Percentiles rank a stretch among this genome's conserved stretches.
These are phyloP conservation scores for Ophiocordyceps camponoti-rufipedis DNA, from an alignment of 2,329 filamentous ascomycete species.

Conservation along the genomic window DNA sequence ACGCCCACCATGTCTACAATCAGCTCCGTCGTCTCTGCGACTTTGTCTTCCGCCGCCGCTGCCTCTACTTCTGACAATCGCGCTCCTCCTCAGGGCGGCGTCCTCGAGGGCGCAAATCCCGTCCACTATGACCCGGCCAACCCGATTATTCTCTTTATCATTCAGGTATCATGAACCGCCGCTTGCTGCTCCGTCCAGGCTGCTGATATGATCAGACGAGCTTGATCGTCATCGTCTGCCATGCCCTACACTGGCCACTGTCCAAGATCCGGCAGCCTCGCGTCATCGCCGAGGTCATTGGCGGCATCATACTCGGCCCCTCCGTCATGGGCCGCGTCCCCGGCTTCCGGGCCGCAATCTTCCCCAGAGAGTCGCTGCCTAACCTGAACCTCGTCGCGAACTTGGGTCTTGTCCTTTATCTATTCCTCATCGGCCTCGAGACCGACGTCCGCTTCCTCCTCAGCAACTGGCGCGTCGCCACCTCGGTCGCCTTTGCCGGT, in stretches of 20 bases:
- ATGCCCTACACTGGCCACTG: slow-evolving; percentile 51
- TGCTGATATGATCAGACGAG: slow-evolving; percentile 9
- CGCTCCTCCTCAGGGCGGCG: slow-evolving; percentile 29
- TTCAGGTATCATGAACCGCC: slow-evolving; percentile 31
- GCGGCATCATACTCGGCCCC: slow-evolving; percentile 70
- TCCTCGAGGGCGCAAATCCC: slow-evolving; percentile 55
- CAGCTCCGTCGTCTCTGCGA: neutral
- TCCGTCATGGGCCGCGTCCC: slow-evolving; percentile 79
- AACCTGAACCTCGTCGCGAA: slow-evolving; percentile 65
- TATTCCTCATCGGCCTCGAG: slow-evolving; percentile 78
- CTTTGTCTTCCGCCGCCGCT: neutral
- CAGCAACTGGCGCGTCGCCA: slow-evolving; percentile 64
- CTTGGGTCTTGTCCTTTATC: slow-evolving; percentile 63
- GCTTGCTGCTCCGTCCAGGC: neutral
- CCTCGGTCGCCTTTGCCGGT: slow-evolving; percentile 60
- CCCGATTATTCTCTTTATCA: slow-evolving; percentile 59
- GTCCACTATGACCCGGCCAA: slow-evolving; percentile 50
- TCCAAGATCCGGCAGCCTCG: slow-evolving; percentile 62
- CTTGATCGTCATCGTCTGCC: slow-evolving; percentile 30
- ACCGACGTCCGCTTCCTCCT: slow-evolving; percentile 63
- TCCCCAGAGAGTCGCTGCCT: slow-evolving; percentile 57
- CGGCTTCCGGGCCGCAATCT: slow-evolving; percentile 58
- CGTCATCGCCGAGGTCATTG: slow-evolving; percentile 71
- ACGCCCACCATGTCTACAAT: neutral
- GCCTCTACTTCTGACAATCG: neutral